Conservation (phyloP, 2,329 filamentous ascomycete genomes). For the Incumbomyces lentus region DNA sequence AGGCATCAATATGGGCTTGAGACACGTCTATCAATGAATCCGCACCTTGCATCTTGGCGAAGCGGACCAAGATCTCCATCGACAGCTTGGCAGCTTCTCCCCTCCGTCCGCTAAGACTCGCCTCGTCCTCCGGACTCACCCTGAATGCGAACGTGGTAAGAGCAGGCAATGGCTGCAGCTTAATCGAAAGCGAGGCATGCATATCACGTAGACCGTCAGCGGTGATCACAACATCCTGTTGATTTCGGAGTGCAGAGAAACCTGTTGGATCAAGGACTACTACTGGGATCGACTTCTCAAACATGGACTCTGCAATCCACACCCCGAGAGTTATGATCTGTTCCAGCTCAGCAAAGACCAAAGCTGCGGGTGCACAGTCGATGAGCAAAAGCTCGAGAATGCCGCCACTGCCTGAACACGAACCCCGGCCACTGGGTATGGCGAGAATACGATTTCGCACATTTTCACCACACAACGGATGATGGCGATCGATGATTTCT, state of each 20-base stretch:
- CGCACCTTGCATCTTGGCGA: slow-evolving; percentile 29
- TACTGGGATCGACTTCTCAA: slow-evolving; percentile 32
- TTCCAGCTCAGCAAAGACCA: slow-evolving; percentile 35
- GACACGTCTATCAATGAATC: slow-evolving; percentile 28
- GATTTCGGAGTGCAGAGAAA: slow-evolving; percentile 10
- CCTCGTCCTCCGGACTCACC: slow-evolving; percentile 20
- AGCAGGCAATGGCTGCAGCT: not conserved
- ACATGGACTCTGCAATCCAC: slow-evolving; percentile 34
- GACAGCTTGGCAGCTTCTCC: slow-evolving; percentile 29
- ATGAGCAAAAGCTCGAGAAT: slow-evolving; percentile 38
- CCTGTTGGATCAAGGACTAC: slow-evolving; percentile 21
- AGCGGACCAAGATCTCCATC: slow-evolving; percentile 30
- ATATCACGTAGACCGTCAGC: too few relatives aligned
- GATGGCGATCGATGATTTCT: slow-evolving; percentile 35
- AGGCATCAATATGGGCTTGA: slow-evolving; percentile 36
- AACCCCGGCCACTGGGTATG: slow-evolving; percentile 38
- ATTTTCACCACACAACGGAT: slow-evolving; percentile 28
- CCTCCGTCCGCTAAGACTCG: slow-evolving; percentile 23
- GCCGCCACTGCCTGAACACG: slow-evolving; percentile 37
- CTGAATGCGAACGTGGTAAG: slow-evolving; percentile 8
- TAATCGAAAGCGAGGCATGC: too few relatives aligned
- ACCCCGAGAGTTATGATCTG: slow-evolving; percentile 39
- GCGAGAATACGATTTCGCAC: slow-evolving; percentile 30
- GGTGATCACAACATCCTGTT: not conserved
- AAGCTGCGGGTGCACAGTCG: slow-evolving; percentile 27